A percentile compares a stretch with the other conserved stretches of the same genome.
Evolutionary conservation across 352 stramenopile genomes (phyloP).

Genomic region (Phytophthora melonis): DNA sequence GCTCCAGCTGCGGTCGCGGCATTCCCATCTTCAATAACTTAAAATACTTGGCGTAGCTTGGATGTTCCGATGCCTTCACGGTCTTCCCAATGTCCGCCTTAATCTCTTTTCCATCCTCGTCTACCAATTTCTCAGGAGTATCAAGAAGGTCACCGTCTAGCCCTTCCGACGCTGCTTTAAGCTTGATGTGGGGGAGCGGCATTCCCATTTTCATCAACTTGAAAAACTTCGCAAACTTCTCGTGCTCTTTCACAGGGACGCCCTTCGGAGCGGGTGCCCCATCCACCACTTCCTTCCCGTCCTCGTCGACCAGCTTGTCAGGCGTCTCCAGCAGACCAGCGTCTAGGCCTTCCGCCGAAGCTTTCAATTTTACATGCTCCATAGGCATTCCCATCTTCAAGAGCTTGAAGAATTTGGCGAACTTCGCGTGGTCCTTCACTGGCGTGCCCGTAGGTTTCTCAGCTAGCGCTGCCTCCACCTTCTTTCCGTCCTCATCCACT

Average conservation of each 20-base stretch:
- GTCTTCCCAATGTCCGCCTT: conserved; percentile 36
- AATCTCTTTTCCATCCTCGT: conserved; percentile 61
- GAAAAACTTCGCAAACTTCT: conserved; percentile 93
- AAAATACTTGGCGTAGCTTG: conserved; percentile 95
- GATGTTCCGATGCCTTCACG: conserved; percentile 82
- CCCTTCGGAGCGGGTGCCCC: conserved; percentile 28
- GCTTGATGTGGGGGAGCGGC: conserved; percentile 88
- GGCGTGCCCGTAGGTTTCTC: conserved; percentile 43
- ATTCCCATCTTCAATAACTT: conserved; percentile 97
- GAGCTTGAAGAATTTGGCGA: conserved; percentile 96
- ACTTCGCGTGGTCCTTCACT: conserved; percentile 92
- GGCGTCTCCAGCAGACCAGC: conserved; percentile 62
- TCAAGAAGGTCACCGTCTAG: conserved; percentile 68
- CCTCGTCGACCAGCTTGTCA: conserved; percentile 63
- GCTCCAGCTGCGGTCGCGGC: conserved; percentile 91
- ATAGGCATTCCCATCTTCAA: conserved; percentile 88
- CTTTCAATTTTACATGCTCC: conserved; percentile 91
- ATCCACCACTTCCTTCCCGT: conserved; percentile 58
- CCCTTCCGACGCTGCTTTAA: conserved; percentile 84
- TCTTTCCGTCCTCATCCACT: conserved; percentile 61
- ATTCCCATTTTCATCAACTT: conserved; percentile 93
- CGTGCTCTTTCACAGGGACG: conserved; percentile 62
- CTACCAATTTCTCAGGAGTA: conserved; percentile 66
- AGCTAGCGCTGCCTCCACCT: conserved; percentile 18
- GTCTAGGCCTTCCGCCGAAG: conserved; percentile 64